phyloP scores from a whole-genome alignment of 768 basidiomycete genomes.

The Suillus cothurnatus region DNA sequence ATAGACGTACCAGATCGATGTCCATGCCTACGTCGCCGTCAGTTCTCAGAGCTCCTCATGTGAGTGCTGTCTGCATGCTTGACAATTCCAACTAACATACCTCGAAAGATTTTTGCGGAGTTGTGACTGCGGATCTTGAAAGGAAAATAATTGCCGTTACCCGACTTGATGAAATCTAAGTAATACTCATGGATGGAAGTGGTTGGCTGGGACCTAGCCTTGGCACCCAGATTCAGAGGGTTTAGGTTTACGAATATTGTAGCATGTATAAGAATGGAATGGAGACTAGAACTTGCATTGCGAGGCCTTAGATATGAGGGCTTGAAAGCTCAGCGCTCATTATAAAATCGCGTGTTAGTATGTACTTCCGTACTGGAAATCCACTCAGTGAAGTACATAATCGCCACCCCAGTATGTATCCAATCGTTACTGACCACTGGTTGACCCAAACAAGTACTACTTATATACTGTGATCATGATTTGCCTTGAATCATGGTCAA shows the following conservation, averaged over 20 bases:
- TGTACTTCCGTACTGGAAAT: not conserved
- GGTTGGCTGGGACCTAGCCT: not conserved
- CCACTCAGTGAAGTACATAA: no score
- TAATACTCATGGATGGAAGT: not conserved
- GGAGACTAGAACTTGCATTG: not conserved
- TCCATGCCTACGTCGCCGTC: constrained; percentile 23
- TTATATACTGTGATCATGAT: no score
- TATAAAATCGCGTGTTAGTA: not conserved
- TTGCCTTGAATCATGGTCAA: no score
- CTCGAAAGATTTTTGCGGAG: constrained; percentile 15
- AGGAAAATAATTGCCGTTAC: not conserved
- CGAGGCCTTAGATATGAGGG: not conserved
- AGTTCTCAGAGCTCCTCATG: constrained; percentile 9
- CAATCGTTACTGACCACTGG: no score
- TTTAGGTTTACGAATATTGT: not conserved
- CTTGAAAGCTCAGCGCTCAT: not conserved
- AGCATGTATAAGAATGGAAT: not conserved
- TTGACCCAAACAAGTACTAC: no score
- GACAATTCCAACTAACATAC: not conserved
- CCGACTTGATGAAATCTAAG: not conserved
- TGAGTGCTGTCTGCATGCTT: not conserved
- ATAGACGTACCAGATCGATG: constrained; percentile 32
- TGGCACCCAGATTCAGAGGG: not conserved
- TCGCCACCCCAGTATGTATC: no score
- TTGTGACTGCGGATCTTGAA: not conserved